Base-by-base conservation (phyloP, 768 basidiomycete genomes). In the Hygrophorus russula region DNA sequence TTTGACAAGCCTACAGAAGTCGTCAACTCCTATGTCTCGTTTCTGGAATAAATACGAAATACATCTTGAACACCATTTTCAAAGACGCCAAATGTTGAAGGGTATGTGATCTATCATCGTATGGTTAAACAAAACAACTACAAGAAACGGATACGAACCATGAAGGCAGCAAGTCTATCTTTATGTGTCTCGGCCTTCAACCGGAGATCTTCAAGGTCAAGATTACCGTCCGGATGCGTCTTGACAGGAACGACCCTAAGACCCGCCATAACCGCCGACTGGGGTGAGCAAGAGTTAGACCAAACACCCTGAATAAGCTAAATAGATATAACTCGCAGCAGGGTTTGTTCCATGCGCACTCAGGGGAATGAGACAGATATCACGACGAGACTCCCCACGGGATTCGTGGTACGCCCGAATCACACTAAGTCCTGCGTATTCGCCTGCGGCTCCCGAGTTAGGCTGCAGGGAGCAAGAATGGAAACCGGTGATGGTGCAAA, bases 291-390 rank as follows among this genome's bases (percentile, higher is more conserved):
- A n/a, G 17, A 42, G 41, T 62, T 36, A 59, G 49, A 29, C 42
- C 20, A 41, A 20, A 28, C 39, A n/a, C 43, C 14, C 1, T 15
- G n/a, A 1, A 32, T 12, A 39, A 17, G 1, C 40, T 24, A 3
- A 20, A 30, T 5, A 14, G 20, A 45, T 28, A 20, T 28, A 9
- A 67, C 85, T 65, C 55, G 89, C 89, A 39, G 96, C 96, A 37
- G 96, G 96, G 64, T 99, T 98, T 34, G 96, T 98, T 34, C 96
- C 96, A 64, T 98, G 96, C 2, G 96, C 96, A 52, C 90, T 94
- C 42, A 94, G 65, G 43, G 96, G 96, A 53, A 97, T 94, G 41
- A 97, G 63, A 58, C 92, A 98, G 39, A 97, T 75, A 59, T 98
- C 76, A 36, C 96, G 79, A 51, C 93, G 78, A 1, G 69, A 73